These are phyloP conservation scores for Isatis lusitanica DNA, from an alignment of 441 rosid genomes.

Conservation along the genomic window DNA sequence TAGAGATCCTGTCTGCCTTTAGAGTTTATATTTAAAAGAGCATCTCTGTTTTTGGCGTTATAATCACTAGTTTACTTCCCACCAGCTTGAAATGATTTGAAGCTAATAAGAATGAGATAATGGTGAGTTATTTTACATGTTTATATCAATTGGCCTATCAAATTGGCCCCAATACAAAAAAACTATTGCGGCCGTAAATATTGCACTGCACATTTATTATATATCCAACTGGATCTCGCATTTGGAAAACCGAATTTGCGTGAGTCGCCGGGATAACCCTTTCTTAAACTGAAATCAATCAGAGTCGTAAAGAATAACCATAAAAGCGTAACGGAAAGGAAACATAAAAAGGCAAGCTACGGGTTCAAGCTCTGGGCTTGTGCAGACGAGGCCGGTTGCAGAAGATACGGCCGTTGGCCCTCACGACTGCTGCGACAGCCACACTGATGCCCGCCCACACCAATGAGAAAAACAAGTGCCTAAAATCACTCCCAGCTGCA, in stretches of 20 bases:
- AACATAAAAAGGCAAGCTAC: slow-evolving; percentile 26
- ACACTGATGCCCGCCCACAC: slow-evolving; percentile 71
- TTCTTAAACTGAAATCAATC: neutral
- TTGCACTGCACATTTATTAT: neutral
- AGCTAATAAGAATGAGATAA: too few species aligned
- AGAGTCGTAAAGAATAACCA: neutral
- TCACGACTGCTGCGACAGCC: slow-evolving; percentile 65
- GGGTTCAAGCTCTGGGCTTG: slow-evolving; percentile 79
- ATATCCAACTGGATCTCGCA: neutral
- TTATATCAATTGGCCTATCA: too few species aligned
- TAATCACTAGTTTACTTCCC: neutral
- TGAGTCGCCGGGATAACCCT: too few species aligned
- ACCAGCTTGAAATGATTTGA: neutral
- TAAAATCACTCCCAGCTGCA: slow-evolving; percentile 61
- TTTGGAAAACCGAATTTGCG: too few species aligned
- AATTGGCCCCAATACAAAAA: neutral
- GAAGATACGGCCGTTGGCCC: slow-evolving; percentile 83
- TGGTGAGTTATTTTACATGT: too few species aligned
- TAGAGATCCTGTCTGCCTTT: neutral
- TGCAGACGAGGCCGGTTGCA: slow-evolving; percentile 95
- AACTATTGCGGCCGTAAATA: neutral
- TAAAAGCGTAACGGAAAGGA: neutral
- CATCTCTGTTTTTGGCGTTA: neutral
- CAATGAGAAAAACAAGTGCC: slow-evolving; percentile 63
- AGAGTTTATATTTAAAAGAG: too few species aligned